Conservation (phyloP, 768 basidiomycete species). For the Leccinum barrowsii region DNA sequence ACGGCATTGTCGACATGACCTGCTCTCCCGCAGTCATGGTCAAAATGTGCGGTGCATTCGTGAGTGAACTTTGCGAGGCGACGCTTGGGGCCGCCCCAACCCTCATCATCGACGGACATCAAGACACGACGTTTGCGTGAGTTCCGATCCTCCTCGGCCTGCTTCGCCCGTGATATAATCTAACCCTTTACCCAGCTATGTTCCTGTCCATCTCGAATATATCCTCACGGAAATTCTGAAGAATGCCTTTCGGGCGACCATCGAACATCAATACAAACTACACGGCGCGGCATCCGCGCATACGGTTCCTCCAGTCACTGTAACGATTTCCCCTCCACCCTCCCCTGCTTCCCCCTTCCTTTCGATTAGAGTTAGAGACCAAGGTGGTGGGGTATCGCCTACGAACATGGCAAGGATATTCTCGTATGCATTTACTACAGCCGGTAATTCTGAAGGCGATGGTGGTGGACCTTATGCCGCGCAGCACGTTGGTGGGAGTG, state of each 20-base stretch:
- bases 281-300: constrained; percentile 33
- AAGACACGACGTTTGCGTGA: constrained; percentile 74
- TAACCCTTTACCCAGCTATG: constrained; percentile 49
- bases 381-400: constrained; percentile 81
- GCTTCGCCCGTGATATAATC: constrained; percentile 10
- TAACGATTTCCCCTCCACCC: constrained; percentile 66
- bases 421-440: constrained; percentile 90
- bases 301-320: constrained; percentile 56
- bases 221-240: constrained; percentile 89
- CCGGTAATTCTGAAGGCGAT: constrained; percentile 46
- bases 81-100: constrained; percentile 71
- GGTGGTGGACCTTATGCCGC: constrained; percentile 76
- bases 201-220: constrained; percentile 89
- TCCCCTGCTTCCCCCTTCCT: constrained; percentile 44
- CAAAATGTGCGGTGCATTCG: constrained; percentile 77
- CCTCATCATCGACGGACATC: constrained; percentile 67
- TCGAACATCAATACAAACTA: constrained; percentile 62
- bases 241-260: constrained; percentile 87
- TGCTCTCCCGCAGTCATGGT: constrained; percentile 76
- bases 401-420: constrained; percentile 76
- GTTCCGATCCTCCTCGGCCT: constrained; percentile 28
- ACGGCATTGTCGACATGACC: constrained; percentile 71
- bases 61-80: constrained; percentile 78
- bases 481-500: constrained; percentile 71
- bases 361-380: constrained; percentile 77